phyloP scores from a whole-genome alignment of 257 asterid species.

The Plantago ovata region DNA sequence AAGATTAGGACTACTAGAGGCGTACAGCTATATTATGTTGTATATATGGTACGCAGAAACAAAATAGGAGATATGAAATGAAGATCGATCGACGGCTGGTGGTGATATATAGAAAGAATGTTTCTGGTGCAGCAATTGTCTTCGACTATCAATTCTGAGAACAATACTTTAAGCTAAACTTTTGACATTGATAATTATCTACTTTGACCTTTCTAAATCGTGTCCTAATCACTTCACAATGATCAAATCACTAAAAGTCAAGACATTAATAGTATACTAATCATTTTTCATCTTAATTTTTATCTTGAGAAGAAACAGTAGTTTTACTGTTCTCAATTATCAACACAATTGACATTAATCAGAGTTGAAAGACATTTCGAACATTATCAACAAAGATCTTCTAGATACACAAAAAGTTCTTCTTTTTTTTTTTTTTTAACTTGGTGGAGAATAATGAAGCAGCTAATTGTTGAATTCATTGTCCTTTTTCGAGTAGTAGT shows the following conservation, averaged over 20 bases:
- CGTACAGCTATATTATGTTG: not conserved
- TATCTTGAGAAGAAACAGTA: not conserved
- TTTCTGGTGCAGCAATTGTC: not conserved
- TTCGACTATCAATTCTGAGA: slow-evolving; percentile 23
- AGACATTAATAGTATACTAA: not conserved
- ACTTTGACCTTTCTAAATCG: slow-evolving; percentile 12
- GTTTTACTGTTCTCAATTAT: too few species aligned
- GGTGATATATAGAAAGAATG: slow-evolving; percentile 25
- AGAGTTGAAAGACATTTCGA: too few species aligned
- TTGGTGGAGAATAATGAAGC: too few species aligned
- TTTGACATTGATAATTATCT: slow-evolving; percentile 25
- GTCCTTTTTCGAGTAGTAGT: too few species aligned
- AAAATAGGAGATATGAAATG: not conserved
- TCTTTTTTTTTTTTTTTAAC: too few species aligned
- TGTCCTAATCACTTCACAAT: not conserved
- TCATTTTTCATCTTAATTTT: not conserved
- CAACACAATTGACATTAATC: too few species aligned
- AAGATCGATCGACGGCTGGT: slow-evolving; percentile 19
- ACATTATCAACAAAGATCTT: too few species aligned
- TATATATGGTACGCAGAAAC: not conserved
- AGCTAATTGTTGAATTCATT: too few species aligned
- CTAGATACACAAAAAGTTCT: too few species aligned
- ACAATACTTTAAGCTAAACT: slow-evolving; percentile 14
- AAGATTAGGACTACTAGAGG: not conserved
- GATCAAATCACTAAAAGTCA: not conserved